A percentile compares a stretch with the other conserved stretches of the same genome.
Conservation (phyloP, 2,329 filamentous ascomycete genomes). For the Cladosporium austrohemisphaericum region DNA sequence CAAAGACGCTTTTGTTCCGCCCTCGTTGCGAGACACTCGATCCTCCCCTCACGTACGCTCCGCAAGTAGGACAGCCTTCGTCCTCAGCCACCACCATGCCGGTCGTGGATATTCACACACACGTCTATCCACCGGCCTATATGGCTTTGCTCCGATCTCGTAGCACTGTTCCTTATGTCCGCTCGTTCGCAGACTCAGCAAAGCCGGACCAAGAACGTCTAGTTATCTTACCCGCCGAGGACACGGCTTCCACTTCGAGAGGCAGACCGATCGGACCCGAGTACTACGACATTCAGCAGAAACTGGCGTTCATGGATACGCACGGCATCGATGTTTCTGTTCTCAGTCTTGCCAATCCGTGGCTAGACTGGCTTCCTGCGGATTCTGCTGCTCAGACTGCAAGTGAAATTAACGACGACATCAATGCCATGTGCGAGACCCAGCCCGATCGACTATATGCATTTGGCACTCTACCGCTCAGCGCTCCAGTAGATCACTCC, state of each 20-base stretch:
- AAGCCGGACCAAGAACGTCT: slow-evolving; percentile 54
- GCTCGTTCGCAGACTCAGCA: slow-evolving; percentile 55
- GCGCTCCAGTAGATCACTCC: slow-evolving; percentile 59
- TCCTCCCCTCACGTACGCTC: too few species aligned
- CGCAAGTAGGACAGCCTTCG: too few species aligned
- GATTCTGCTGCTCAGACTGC: slow-evolving; percentile 62
- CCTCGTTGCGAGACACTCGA: too few species aligned
- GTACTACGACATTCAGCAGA: slow-evolving; percentile 75
- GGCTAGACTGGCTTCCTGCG: slow-evolving; percentile 76
- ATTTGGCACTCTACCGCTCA: slow-evolving; percentile 78
- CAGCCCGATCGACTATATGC: slow-evolving; percentile 70
- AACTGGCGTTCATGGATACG: slow-evolving; percentile 81
- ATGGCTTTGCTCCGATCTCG: slow-evolving; percentile 55
- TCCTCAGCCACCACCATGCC: slow-evolving; percentile 26
- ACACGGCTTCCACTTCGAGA: slow-evolving; percentile 43
- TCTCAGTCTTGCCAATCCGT: slow-evolving; percentile 86
- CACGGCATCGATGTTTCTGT: slow-evolving; percentile 80
- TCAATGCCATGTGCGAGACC: slow-evolving; percentile 65
- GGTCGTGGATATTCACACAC: slow-evolving; percentile 59
- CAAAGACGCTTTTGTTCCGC: too few species aligned
- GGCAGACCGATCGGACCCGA: slow-evolving; percentile 79
- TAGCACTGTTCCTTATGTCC: slow-evolving; percentile 65
- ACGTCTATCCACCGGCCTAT: slow-evolving; percentile 61
- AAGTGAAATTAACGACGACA: slow-evolving; percentile 69
- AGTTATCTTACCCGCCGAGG: slow-evolving; percentile 32